phyloP scores from a whole-genome alignment of 495 filamentous ascomycete genomes.

The Neohortaea acidophila region DNA sequence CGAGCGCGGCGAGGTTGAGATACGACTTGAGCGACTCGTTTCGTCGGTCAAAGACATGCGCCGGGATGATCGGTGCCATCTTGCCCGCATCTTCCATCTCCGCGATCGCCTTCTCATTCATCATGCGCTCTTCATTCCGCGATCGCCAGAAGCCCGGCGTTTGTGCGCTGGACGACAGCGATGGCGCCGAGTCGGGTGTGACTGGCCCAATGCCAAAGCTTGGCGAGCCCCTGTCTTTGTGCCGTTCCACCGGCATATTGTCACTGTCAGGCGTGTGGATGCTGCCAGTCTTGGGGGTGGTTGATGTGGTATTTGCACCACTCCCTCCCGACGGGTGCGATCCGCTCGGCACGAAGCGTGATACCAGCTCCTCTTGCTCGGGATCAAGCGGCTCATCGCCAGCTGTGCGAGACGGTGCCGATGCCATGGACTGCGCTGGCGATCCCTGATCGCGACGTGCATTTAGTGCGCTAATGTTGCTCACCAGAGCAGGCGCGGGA shows the following conservation, averaged over 20 bases:
- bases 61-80: conserved; percentile 5
- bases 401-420: conserved; percentile 4
- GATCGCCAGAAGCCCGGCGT: conserved; percentile 9
- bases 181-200: conserved; percentile 8
- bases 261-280: conserved; percentile 12
- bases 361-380: conserved; percentile 10
- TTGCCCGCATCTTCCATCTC: conserved; percentile 8
- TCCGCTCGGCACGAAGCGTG: conserved; percentile 13
- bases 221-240: neutral
- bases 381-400: conserved; percentile 10
- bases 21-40: conserved; percentile 17
- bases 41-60: conserved; percentile 15
- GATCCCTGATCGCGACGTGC: conserved; percentile 6
- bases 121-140: conserved; percentile 9
- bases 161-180: conserved; percentile 8
- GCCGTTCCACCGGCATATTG: neutral
- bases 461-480: conserved; percentile 13
- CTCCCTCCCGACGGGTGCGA: conserved; percentile 15
- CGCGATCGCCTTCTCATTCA: conserved; percentile 15
- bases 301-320: conserved; percentile 9
- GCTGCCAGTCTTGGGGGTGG: conserved; percentile 13
- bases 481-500: conserved; percentile 13
- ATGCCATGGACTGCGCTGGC: conserved; percentile 10
- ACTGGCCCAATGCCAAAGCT: conserved; percentile 1
- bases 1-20: conserved; percentile 6